A percentile compares a stretch with the other conserved stretches of the same genome.
Conservation (phyloP, 768 basidiomycete genomes). For the Steccherinum ochraceum region DNA sequence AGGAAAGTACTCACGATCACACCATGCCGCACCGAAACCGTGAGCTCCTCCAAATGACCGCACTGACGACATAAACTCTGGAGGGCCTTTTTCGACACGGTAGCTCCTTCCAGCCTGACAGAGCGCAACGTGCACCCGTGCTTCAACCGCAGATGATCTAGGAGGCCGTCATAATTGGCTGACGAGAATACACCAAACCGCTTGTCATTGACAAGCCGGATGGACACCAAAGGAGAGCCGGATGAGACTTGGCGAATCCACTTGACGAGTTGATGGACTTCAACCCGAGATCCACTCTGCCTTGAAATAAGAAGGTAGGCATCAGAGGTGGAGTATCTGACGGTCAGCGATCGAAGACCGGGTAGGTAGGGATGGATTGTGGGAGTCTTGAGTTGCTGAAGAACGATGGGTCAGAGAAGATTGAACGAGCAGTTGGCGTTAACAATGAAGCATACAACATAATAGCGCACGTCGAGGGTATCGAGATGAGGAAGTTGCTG, state of each 20-base stretch:
- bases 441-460: slow-evolving; percentile 35
- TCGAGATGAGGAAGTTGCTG: slow-evolving; percentile 33
- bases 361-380: background rate
- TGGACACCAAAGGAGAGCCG: background rate
- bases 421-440: background rate
- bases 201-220: background rate
- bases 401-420: no score
- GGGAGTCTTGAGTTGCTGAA: no score
- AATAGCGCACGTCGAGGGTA: slow-evolving; percentile 40
- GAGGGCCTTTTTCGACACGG: background rate
- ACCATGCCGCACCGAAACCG: background rate
- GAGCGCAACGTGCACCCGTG: background rate
- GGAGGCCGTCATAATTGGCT: background rate
- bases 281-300: no score
- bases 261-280: background rate
- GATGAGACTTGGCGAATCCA: background rate
- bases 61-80: background rate
- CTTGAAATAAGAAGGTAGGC: background rate
- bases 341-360: background rate
- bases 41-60: background rate
- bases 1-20: background rate
- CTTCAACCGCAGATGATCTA: background rate
- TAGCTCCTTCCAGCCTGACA: background rate
- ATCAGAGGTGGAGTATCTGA: background rate
- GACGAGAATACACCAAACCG: no score